Evolutionary conservation across 805 yeast genomes (phyloP), one percentile per base, ranked within the genome.

Genomic region (Wickerhamiella brachini): DNA sequence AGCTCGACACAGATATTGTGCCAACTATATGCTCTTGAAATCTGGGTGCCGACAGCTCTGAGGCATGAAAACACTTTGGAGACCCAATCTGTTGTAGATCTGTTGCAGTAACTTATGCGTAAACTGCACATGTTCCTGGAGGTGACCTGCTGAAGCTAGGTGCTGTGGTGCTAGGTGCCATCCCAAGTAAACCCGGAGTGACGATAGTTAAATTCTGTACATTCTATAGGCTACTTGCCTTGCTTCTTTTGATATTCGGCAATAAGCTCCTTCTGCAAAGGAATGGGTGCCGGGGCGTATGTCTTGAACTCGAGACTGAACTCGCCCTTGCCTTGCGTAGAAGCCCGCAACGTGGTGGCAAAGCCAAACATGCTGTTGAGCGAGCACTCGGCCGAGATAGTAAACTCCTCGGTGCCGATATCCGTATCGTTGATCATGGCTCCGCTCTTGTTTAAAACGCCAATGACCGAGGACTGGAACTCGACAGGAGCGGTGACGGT

Each of bases 241-340:
- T 64, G 60, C 53, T 71, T 74, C 76, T 83, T 81, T 59, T 78
- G 76, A 65, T 79, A 80, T 63, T 86, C 95, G 50, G 83, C 95
- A 58, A 93, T 82, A 70, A 93, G 76, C 71, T 90, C 85, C 64
- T 75, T 84, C 71, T 93, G 98, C 58, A 90, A 74, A 58, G 87
- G 95, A 38, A 90, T 86, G 47, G 94, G 77, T 49, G 94, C 84
- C 58, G 95, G 95, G 48, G 90, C 79, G 67, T 90, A 93, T 63
- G 87, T 85, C 65, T 85, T 82, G 73, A 93, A 93, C 68, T 93
- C 99, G 68, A 93, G 76, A 1, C 95, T 79, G 68, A 93, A 93
- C 71, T 94, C 97, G 63, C 99, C 98, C 68, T 93, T 93, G 71
- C 99, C 99, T 71, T 93, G 98, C 15, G 98, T 90, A 54, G 85